Evolutionary conservation across 768 basidiomycete genomes (phyloP).

Genomic region (Pisolithus microcarpus): DNA sequence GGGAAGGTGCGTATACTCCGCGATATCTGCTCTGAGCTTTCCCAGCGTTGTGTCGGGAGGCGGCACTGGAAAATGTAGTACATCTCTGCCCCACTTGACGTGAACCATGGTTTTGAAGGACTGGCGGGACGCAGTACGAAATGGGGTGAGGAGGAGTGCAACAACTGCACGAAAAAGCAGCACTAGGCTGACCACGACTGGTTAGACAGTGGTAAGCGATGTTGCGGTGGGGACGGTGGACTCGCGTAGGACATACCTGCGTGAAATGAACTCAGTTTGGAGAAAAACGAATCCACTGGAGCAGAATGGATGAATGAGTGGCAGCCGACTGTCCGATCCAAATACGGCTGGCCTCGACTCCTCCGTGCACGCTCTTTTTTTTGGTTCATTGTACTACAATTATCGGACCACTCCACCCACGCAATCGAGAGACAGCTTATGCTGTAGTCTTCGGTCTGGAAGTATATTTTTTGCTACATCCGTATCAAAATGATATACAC

Average conservation of each 20-base stretch:
- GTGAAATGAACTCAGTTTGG: conserved; percentile 25
- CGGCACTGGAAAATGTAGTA: conserved; percentile 50
- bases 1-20: conserved; percentile 70
- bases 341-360: too few relatives aligned
- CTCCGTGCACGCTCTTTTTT: too few relatives aligned
- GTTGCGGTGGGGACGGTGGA: background rate
- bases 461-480: too few relatives aligned
- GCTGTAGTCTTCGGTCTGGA: too few relatives aligned
- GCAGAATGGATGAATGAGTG: background rate
- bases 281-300: background rate
- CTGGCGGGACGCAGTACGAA: background rate
- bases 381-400: too few relatives aligned
- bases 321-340: too few relatives aligned
- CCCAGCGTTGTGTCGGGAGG: conserved; percentile 51
- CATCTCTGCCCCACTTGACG: conserved; percentile 47
- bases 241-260: conserved; percentile 12
- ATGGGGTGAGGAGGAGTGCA: conserved; percentile 13
- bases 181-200: conserved; percentile 29
- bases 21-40: conserved; percentile 52
- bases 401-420: too few relatives aligned
- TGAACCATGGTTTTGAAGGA: conserved; percentile 29
- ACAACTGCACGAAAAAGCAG: conserved; percentile 23
- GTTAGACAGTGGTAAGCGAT: conserved; percentile 1
- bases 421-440: too few relatives aligned
- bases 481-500: too few relatives aligned